Percentiles rank a stretch among this genome's conserved stretches.
These are phyloP conservation scores for Aspergillus quadricinctus DNA, from an alignment of 2,329 filamentous ascomycete species.

Conservation along the genomic window DNA sequence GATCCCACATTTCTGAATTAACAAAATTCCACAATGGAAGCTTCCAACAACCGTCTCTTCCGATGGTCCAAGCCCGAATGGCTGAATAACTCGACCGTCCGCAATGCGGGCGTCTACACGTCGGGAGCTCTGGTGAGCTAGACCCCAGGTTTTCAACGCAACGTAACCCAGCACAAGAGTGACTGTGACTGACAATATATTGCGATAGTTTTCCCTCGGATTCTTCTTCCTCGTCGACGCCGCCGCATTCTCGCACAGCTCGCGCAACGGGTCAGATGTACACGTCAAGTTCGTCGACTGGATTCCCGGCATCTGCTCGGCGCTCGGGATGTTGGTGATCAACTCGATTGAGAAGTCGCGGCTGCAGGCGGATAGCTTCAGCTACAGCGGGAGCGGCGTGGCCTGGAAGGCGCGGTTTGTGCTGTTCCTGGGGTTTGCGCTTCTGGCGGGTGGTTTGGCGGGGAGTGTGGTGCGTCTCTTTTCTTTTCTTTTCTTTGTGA, in stretches of 20 bases:
- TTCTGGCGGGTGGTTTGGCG: constrained; percentile 64
- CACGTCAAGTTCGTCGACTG: constrained; percentile 69
- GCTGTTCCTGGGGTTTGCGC: constrained; percentile 64
- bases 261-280: constrained; percentile 56
- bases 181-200: background rate
- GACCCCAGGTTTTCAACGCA: constrained; percentile 2
- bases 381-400: constrained; percentile 60
- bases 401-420: constrained; percentile 68
- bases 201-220: constrained; percentile 59
- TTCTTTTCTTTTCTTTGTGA: background rate
- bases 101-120: constrained; percentile 62
- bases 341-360: constrained; percentile 67
- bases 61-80: constrained; percentile 64
- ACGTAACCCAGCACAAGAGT: background rate
- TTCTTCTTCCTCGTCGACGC: constrained; percentile 68
- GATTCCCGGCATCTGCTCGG: constrained; percentile 67
- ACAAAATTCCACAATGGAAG: constrained; percentile 28
- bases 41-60: constrained; percentile 56
- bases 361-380: constrained; percentile 60
- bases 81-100: constrained; percentile 61
- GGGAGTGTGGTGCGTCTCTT: constrained; percentile 53
- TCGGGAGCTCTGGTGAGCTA: constrained; percentile 59
- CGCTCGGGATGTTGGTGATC: constrained; percentile 67
- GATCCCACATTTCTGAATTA: background rate
- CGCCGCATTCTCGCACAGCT: constrained; percentile 59